Evolutionary conservation across 257 asterid genomes (phyloP).

Genomic region (Catharanthus roseus): DNA sequence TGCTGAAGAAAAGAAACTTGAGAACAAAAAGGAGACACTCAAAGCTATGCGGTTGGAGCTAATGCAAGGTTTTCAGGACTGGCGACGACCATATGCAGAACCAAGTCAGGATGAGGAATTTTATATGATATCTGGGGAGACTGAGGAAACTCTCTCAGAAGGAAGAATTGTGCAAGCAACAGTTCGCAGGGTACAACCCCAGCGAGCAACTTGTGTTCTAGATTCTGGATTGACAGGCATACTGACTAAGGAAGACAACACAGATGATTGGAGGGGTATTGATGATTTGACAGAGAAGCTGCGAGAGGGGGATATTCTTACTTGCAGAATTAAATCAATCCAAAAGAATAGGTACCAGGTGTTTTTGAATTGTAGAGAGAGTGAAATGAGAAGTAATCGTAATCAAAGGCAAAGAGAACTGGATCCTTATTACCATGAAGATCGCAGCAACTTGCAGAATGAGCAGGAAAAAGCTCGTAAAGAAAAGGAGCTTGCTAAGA

Average conservation of each 20-base stretch:
- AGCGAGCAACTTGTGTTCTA: conserved; percentile 63
- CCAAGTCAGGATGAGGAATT: conserved; percentile 88
- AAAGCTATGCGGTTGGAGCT: conserved; percentile 77
- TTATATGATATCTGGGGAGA: conserved; percentile 86
- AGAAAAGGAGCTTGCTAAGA: conserved; percentile 78
- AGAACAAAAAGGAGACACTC: conserved; percentile 72
- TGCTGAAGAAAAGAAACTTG: conserved; percentile 56
- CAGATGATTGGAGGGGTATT: conserved; percentile 61
- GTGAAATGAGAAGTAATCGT: conserved; percentile 68
- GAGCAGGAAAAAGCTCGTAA: conserved; percentile 70
- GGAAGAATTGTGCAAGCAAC: conserved; percentile 93
- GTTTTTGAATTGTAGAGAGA: conserved; percentile 63
- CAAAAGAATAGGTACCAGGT: conserved; percentile 86
- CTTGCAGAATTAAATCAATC: conserved; percentile 74
- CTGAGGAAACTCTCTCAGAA: conserved; percentile 75
- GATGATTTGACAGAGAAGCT: conserved; percentile 69
- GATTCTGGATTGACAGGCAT: conserved; percentile 91
- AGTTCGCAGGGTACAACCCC: conserved; percentile 79
- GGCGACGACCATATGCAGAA: conserved; percentile 62
- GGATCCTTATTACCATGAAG: conserved; percentile 84
- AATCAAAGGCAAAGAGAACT: conserved; percentile 34
- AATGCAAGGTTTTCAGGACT: conserved; percentile 92
- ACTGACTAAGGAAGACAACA: conserved; percentile 70
- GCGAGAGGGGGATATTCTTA: conserved; percentile 73
- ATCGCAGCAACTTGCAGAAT: conserved; percentile 41